phyloP scores from a whole-genome alignment of 2,329 filamentous ascomycete genomes.

The Fusarium oligoseptatum region DNA sequence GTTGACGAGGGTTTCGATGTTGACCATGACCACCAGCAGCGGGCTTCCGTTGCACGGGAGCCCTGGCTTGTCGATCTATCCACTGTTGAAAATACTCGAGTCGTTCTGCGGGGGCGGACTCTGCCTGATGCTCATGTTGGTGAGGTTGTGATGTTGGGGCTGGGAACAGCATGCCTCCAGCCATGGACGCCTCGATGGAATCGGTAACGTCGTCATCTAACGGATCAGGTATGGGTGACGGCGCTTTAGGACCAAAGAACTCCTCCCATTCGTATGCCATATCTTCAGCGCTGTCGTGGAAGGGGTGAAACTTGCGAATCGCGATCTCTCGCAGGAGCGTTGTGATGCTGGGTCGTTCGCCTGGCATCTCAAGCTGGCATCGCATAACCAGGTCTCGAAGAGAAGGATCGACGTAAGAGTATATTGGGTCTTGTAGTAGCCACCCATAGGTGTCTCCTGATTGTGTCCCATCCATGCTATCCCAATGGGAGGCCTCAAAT shows the following conservation, averaged over 20 bases:
- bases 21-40: background rate
- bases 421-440: slow-evolving; percentile 23
- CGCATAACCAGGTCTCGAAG: slow-evolving; percentile 40
- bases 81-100: background rate
- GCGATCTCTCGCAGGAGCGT: slow-evolving; percentile 36
- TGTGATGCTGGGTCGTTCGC: slow-evolving; percentile 43
- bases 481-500: slow-evolving; percentile 16
- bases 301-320: slow-evolving; percentile 35
- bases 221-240: background rate
- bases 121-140: background rate
- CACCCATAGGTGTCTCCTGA: slow-evolving; percentile 41
- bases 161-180: background rate
- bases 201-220: background rate
- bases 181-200: background rate
- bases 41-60: background rate
- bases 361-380: slow-evolving; percentile 46
- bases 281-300: slow-evolving; percentile 29
- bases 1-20: background rate
- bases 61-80: background rate
- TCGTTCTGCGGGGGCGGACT: background rate
- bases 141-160: background rate
- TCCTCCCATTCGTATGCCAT: slow-evolving; percentile 37
- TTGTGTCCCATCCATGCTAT: background rate
- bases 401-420: slow-evolving; percentile 32
- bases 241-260: slow-evolving; percentile 15